Evolutionary conservation across 2,329 filamentous ascomycete species (phyloP).

Genomic region (Talaromyces sp.): DNA sequence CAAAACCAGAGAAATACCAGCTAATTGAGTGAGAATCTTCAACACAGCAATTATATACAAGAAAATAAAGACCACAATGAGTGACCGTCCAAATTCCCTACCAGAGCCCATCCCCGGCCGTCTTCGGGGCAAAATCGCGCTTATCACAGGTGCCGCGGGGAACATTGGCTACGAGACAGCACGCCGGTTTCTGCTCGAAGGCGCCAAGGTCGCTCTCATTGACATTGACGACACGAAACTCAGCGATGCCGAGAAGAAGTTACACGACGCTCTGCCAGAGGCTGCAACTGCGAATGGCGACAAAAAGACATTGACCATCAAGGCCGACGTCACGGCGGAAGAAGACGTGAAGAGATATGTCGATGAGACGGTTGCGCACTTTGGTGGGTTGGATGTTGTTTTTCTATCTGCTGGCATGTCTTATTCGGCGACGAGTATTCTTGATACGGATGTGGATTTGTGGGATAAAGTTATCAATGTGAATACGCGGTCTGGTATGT

Average conservation of each 20-base stretch:
- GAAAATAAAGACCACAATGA: neutral
- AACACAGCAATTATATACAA: neutral
- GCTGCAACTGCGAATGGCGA: neutral
- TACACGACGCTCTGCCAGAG: neutral
- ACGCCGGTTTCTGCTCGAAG: conserved; percentile 29
- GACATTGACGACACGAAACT: conserved; percentile 21
- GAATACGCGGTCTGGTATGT: conserved; percentile 34
- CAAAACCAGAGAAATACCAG: neutral
- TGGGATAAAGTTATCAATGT: conserved; percentile 33
- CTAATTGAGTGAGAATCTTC: neutral
- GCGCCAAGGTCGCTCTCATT: conserved; percentile 32
- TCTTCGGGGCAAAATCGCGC: conserved; percentile 5
- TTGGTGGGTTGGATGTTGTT: neutral
- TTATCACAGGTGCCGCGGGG: conserved; percentile 13
- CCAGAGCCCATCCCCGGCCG: conserved; percentile 10
- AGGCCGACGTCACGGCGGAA: conserved; percentile 31
- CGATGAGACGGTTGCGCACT: neutral
- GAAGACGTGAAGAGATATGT: conserved; percentile 18
- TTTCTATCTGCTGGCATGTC: conserved; percentile 8
- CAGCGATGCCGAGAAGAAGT: conserved; percentile 19
- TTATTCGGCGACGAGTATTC: conserved; percentile 23
- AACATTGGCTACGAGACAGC: conserved; percentile 29
- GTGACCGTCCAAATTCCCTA: neutral
- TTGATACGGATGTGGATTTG: conserved; percentile 32
- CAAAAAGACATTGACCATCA: conserved; percentile 24